Conservation (phyloP, 2,329 filamentous ascomycete species). For the Botrytis fragariae region DNA sequence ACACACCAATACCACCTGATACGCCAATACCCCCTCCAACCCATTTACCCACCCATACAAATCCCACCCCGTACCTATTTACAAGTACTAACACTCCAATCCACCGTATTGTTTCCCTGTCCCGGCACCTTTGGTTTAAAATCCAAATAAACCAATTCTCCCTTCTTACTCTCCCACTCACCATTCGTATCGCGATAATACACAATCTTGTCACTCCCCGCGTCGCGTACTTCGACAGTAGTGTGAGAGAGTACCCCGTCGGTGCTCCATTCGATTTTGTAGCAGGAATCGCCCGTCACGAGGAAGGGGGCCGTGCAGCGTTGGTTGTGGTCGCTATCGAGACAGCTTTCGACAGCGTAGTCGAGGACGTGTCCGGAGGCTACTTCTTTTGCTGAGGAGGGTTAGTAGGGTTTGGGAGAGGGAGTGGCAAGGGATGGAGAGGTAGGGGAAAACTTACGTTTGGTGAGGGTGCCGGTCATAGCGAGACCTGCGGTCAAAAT, state of each 20-base stretch:
- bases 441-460: slow-evolving; percentile 22
- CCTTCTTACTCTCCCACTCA: slow-evolving; percentile 46
- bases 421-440: neutral
- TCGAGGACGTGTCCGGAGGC: slow-evolving; percentile 43
- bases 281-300: slow-evolving; percentile 42
- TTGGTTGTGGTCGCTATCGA: slow-evolving; percentile 41
- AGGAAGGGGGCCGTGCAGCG: slow-evolving; percentile 41
- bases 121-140: slow-evolving; percentile 48
- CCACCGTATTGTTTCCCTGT: slow-evolving; percentile 46
- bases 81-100: slow-evolving; percentile 44
- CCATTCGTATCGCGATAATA: slow-evolving; percentile 48
- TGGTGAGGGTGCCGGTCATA: slow-evolving; percentile 25
- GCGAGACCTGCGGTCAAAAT: slow-evolving; percentile 31
- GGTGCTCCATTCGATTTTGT: slow-evolving; percentile 43
- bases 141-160: slow-evolving; percentile 46
- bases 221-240: slow-evolving; percentile 42
- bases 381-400: slow-evolving; percentile 28
- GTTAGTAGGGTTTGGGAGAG: slow-evolving; percentile 13
- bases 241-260: slow-evolving; percentile 43
- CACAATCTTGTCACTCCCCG: slow-evolving; percentile 43
- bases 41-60: neutral
- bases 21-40: neutral
- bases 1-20: neutral
- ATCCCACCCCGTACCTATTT: slow-evolving; percentile 25
- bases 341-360: slow-evolving; percentile 44